Evolutionary conservation across 2,329 filamentous ascomycete genomes (phyloP), one percentile per base, ranked within the genome.

Genomic region (Orbilia blumenaviensis): DNA sequence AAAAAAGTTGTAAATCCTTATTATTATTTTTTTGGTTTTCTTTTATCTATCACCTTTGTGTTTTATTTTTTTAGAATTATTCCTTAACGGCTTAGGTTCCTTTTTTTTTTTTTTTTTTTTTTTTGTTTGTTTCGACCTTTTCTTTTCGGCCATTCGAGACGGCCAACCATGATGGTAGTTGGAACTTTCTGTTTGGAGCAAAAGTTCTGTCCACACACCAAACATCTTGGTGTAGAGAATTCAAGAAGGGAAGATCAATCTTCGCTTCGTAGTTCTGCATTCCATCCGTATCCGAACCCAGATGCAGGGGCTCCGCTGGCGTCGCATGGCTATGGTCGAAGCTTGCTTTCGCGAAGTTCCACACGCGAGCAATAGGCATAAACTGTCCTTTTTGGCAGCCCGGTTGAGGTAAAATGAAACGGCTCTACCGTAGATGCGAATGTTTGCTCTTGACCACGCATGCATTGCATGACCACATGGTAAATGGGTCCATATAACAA

Each of bases 381-480:
- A 34, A 69, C 14, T 16, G 32, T 67, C 69, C 25, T 34, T 75
- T 75, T 25, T 67, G 71, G 71, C 71, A 75, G 71, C 50, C 71
- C 71, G 71, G 56, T 68, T 60, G 71, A 75, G 71, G 54, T 50
- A 12, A 61, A 60, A 38, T 75, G 71, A 75, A 75, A 75, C 71
- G 66, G 66, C 66, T 71, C 46, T 71, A 56, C 56, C 56, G 41
- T 71, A 44, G 71, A 48, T 48, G 32, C 46, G 48, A 36, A 58
- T 67, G 71, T 75, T 75, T 75, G 71, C 71, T 60, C 63, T 29
- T 52, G 48, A 63, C 54, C 62, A 60, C 68, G 63, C 63, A 63
- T 66, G 63, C 62, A 74, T 62, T 71, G 66, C 66, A 71, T 71
- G 66, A 58, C 66, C 66, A 71, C 66, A 71, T 71, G 66, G 66